Evolutionary conservation across 805 yeast genomes (phyloP), one percentile per base, ranked within the genome.

Genomic region (Henningerozyma blattae): DNA sequence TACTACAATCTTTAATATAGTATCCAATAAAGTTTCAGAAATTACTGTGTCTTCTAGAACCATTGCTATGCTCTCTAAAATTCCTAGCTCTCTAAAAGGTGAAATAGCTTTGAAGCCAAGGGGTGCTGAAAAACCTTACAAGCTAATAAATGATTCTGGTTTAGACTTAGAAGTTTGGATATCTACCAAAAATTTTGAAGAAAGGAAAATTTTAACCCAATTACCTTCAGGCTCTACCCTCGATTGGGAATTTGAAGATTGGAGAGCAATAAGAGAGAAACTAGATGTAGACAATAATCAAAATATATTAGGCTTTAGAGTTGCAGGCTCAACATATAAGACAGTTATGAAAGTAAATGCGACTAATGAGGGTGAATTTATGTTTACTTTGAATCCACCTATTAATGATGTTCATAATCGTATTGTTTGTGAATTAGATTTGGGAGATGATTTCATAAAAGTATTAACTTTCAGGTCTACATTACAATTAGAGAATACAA

Each of bases 201-300:
- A 42, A 18, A 44, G 41, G 12, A 34, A 39, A 8, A 46, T 44
- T 1, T 22, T 56, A 13, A 62, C 67, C 0, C 26, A 46, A 0
- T 49, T 82, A 13, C 54, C 61, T 27, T 64, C 74, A 33, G 70
- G 70, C 2, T 72, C 70, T 4, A 54, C 57, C 4, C 52, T 72
- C 4, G 79, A 83, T 1, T 91, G 97, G 96, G 76, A 86, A 27
- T 93, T 93, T 61, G 94, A 87, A 47, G 95, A 89, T 50, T 91
- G 97, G 96, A 67, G 83, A 40, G 67, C 68, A 20, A 70, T 86
- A 17, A 76, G 98, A 55, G 95, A 89, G 48, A 74, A 75, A 35
- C 60, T 87, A 36, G 77, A 72, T 40, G 71, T 79, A 4, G 79
- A 79, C 35, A 72, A 68, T 28, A 71, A 68, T 15, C 65, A 64